phyloP scores from a whole-genome alignment of 352 stramenopile species.

The Pythium pyrilobum region DNA sequence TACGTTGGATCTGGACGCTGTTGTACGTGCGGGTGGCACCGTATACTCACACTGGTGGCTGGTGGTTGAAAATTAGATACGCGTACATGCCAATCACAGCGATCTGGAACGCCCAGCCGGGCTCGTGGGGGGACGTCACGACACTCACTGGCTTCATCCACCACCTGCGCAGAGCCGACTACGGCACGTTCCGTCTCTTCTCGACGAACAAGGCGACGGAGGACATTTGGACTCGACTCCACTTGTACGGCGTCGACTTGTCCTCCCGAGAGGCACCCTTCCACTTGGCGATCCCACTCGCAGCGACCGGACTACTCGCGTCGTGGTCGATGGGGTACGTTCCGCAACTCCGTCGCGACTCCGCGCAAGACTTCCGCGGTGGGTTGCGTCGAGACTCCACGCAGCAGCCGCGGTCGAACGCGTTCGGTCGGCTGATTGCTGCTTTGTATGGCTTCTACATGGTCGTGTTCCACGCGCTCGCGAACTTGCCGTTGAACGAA shows the following conservation, averaged over 20 bases:
- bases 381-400: background rate
- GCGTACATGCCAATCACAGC: constrained; percentile 80
- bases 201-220: constrained; percentile 64
- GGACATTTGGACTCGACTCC: constrained; percentile 57
- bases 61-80: constrained; percentile 19
- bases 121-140: constrained; percentile 91
- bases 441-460: constrained; percentile 87
- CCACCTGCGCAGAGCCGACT: constrained; percentile 90
- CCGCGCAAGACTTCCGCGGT: background rate
- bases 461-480: constrained; percentile 91
- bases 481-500: constrained; percentile 92
- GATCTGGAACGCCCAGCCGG: constrained; percentile 61
- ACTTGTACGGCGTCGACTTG: constrained; percentile 74
- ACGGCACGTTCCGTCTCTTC: constrained; percentile 93
- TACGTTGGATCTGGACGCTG: too few relatives aligned
- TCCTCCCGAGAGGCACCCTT: constrained; percentile 39
- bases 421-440: constrained; percentile 31
- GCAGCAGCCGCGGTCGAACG: background rate
- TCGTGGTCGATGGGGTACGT: constrained; percentile 20
- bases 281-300: constrained; percentile 35
- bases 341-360: background rate
- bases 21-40: too few relatives aligned
- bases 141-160: constrained; percentile 84
- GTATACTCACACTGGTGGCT: background rate
- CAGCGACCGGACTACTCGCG: constrained; percentile 14